Evolutionary conservation across 2,329 filamentous ascomycete genomes (phyloP), one percentile per base, ranked within the genome.

Genomic region (Ceratocystis variospora): DNA sequence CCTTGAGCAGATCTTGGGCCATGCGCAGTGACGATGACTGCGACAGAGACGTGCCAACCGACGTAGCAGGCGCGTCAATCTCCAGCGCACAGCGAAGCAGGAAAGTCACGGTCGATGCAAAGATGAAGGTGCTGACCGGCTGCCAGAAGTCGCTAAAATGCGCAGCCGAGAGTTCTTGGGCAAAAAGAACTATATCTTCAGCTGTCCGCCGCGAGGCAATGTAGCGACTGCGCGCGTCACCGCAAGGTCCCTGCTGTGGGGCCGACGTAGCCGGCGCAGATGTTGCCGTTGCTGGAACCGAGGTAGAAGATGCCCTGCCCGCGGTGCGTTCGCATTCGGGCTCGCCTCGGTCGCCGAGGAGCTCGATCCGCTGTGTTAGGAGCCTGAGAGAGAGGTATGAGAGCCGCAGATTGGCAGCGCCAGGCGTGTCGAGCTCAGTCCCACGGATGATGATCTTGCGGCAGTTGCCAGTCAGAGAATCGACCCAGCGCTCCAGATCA

Each of bases 71-170:
- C 8, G 74, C 76, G 65, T 77, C 77, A 2, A 76, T 75, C 65
- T 80, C 76, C 1, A 82, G 71, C 0, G 77, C 79, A 66, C 77
- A 79, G 1, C 80, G 75, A 7, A 83, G 71, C 33, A 82, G 71
- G 48, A 82, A 81, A 50, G 77, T 81, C 15, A 78, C 76, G 0
- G 81, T 79, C 1, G 78, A 77, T 0, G 79, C 76, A n/a, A 81
- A 76, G 0, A 76, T 73, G 65, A 80, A 82, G 0, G 79, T 76
- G 46, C 75, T 75, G 2, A 78, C 74, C 0, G 80, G 76, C 1
- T 81, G 72, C 79, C 80, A 83, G 67, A 81, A 82, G 61, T 78
- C 80, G 2, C 74, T 72, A 0, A 81, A 72, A 17, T 81, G 78
- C 0, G 73, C 64, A 3, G 74, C 73, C 3, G 75, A 72, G 0